These are phyloP conservation scores for Dalbergia cochinchinensis DNA, from an alignment of 306 rosid species.

Conservation along the genomic window DNA sequence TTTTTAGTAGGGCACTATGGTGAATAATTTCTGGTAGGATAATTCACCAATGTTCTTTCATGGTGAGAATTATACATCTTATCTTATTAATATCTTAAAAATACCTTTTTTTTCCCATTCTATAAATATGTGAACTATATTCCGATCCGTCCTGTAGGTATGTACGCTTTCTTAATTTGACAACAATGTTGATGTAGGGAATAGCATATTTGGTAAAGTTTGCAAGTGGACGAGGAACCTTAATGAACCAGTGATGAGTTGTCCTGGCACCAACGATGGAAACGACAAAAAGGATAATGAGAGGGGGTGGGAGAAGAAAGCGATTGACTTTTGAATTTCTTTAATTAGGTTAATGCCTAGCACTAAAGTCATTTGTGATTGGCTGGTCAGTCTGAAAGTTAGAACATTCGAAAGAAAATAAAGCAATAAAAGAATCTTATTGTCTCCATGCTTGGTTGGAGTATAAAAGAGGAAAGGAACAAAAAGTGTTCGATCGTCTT, in stretches of 20 bases:
- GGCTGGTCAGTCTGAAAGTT: not conserved
- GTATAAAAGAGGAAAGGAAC: not conserved
- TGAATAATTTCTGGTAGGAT: too few relatives aligned
- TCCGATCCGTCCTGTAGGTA: not conserved
- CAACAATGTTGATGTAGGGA: not conserved
- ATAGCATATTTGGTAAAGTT: conserved; percentile 13
- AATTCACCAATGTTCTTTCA: too few relatives aligned
- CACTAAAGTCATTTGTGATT: not conserved
- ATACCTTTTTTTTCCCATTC: too few relatives aligned
- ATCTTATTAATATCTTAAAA: too few relatives aligned
- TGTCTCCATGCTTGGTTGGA: conserved; percentile 20
- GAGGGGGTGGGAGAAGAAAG: not conserved
- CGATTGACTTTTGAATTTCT: not conserved
- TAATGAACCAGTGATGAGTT: not conserved
- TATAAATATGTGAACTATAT: too few relatives aligned
- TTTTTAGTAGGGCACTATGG: too few relatives aligned
- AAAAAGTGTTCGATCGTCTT: not conserved
- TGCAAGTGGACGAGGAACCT: conserved; percentile 28
- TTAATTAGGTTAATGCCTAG: not conserved
- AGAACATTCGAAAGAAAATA: not conserved
- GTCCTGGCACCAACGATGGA: not conserved
- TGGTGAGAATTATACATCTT: too few relatives aligned
- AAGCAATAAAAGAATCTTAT: not conserved
- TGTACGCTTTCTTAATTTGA: not conserved
- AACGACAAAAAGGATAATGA: conserved; percentile 7